Conservation (phyloP, 1,284 basidiomycete species). For the Apiotrichum montevideense region DNA sequence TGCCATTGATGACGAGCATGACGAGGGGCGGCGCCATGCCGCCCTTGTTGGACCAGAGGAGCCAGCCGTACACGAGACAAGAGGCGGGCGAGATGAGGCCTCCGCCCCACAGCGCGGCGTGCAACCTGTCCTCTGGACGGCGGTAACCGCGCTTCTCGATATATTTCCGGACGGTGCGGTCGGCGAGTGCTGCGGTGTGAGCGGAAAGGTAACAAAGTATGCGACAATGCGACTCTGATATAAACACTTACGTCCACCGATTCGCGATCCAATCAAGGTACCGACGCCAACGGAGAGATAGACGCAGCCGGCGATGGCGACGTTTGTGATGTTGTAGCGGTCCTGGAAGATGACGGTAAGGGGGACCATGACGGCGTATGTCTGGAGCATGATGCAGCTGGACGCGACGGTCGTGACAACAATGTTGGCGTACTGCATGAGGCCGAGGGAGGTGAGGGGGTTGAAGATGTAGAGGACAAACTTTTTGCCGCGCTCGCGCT, state of each 20-base stretch:
- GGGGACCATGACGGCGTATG: slow-evolving; percentile 27
- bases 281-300: slow-evolving; percentile 59
- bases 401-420: slow-evolving; percentile 16
- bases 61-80: slow-evolving; percentile 39
- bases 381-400: slow-evolving; percentile 31
- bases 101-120: slow-evolving; percentile 51
- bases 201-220: too few relatives aligned
- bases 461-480: slow-evolving; percentile 55
- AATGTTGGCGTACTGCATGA: slow-evolving; percentile 59
- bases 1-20: slow-evolving; percentile 47
- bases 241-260: slow-evolving; percentile 49
- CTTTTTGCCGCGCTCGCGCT: slow-evolving; percentile 33
- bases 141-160: slow-evolving; percentile 51
- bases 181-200: slow-evolving; percentile 48
- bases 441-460: slow-evolving; percentile 53
- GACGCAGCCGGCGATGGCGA: slow-evolving; percentile 56
- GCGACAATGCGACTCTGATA: background rate
- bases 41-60: slow-evolving; percentile 28
- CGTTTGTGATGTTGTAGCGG: slow-evolving; percentile 57
- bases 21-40: slow-evolving; percentile 39
- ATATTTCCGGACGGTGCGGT: slow-evolving; percentile 51
- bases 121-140: slow-evolving; percentile 58
- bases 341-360: slow-evolving; percentile 37
- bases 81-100: slow-evolving; percentile 49
- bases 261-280: slow-evolving; percentile 56